Percentiles rank a stretch among this genome's conserved stretches.
Evolutionary conservation across 768 basidiomycete genomes (phyloP).

Genomic region (Dioszegia aurantiaca): DNA sequence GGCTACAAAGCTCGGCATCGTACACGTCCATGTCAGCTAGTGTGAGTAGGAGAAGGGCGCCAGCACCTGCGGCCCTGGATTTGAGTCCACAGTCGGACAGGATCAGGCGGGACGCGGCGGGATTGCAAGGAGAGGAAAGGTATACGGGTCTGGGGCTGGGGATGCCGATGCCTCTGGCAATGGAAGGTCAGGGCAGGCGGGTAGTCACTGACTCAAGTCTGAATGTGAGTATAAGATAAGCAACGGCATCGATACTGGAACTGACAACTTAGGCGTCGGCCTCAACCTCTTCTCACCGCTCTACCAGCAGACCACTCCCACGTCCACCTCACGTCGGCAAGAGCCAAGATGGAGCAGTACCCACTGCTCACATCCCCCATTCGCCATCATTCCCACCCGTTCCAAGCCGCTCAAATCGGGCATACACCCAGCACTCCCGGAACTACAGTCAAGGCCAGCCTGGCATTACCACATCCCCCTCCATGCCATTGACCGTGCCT

Average conservation of each 20-base stretch:
- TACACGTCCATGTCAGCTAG: slow-evolving; percentile 29
- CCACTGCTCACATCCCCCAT: neutral
- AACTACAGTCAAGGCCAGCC: slow-evolving; percentile 7
- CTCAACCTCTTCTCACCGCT: slow-evolving; percentile 8
- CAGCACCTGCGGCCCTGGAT: slow-evolving; percentile 43
- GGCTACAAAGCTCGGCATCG: slow-evolving; percentile 30
- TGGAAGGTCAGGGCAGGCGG: slow-evolving; percentile 15
- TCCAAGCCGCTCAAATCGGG: neutral
- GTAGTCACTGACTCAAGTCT: slow-evolving; percentile 25
- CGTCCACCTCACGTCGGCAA: neutral
- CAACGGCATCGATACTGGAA: too few relatives aligned
- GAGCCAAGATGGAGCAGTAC: neutral
- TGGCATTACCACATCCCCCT: slow-evolving; percentile 12
- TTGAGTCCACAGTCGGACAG: slow-evolving; percentile 35
- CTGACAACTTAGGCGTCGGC: slow-evolving; percentile 4
- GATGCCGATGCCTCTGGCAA: slow-evolving; percentile 13
- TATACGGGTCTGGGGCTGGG: slow-evolving; percentile 15
- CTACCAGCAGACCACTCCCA: slow-evolving; percentile 19
- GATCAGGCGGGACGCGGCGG: slow-evolving; percentile 14
- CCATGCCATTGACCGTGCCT: slow-evolving; percentile 18
- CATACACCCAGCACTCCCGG: neutral
- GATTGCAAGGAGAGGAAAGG: neutral
- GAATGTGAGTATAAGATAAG: slow-evolving; percentile 13
- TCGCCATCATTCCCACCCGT: neutral
- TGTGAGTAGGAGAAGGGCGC: slow-evolving; percentile 33